Evolutionary conservation across 768 basidiomycete species (phyloP).

Genomic region (Sistotremastrum niveocremeum): DNA sequence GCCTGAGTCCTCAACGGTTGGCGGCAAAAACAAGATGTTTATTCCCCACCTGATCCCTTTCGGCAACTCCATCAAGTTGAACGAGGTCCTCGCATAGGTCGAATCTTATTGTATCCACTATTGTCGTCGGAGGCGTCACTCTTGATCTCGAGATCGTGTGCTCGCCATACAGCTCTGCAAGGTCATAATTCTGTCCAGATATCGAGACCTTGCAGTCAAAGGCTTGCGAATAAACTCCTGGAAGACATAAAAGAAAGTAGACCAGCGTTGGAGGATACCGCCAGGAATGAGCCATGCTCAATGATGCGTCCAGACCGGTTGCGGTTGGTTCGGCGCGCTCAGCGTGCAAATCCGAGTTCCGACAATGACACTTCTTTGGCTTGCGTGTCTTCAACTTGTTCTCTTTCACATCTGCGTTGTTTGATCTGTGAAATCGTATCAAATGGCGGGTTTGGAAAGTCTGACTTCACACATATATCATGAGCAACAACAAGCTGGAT

Average conservation of each 20-base stretch:
- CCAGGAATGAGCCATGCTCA: too few species aligned
- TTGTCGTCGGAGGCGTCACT: constrained; percentile 49
- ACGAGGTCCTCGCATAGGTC: constrained; percentile 54
- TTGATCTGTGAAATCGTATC: too few species aligned
- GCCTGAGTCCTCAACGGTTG: background rate
- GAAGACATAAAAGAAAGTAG: background rate
- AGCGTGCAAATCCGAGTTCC: too few species aligned
- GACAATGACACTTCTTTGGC: too few species aligned
- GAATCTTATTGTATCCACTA: constrained; percentile 46
- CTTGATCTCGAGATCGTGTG: constrained; percentile 37
- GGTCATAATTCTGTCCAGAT: constrained; percentile 40
- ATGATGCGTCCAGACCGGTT: too few species aligned
- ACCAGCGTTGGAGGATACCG: too few species aligned
- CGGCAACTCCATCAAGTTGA: constrained; percentile 28
- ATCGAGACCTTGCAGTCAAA: constrained; percentile 41
- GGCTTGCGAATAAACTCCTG: constrained; percentile 23
- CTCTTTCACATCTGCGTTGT: too few species aligned
- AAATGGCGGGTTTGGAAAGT: constrained; percentile 46
- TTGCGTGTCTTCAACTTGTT: too few species aligned
- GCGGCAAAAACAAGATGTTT: background rate
- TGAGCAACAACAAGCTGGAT: constrained; percentile 63
- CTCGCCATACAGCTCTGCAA: constrained; percentile 40
- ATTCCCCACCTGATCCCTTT: constrained; percentile 56
- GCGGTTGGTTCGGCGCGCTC: too few species aligned
- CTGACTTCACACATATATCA: constrained; percentile 56